These are phyloP conservation scores for Coniella vitis DNA, from an alignment of 2,329 filamentous ascomycete species.

Conservation along the genomic window DNA sequence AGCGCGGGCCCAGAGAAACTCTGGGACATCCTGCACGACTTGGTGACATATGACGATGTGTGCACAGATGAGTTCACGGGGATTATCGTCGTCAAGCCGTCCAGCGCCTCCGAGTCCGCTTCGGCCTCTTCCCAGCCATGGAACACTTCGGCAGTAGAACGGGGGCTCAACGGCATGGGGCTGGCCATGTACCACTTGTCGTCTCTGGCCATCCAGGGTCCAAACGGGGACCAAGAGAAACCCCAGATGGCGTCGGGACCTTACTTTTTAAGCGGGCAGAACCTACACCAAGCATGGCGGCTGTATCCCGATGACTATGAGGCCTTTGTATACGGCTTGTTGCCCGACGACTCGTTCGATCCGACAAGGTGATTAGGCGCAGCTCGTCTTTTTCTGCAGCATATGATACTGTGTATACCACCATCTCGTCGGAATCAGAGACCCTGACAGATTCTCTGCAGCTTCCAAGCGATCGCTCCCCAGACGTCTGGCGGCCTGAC, in stretches of 20 bases:
- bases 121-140: background rate
- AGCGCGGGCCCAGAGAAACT: conserved; percentile 25
- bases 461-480: conserved; percentile 26
- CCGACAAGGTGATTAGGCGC: conserved; percentile 1
- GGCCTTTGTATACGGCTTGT: conserved; percentile 31
- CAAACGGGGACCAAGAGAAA: background rate
- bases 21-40: conserved; percentile 26
- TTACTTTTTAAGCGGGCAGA: conserved; percentile 34
- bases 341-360: conserved; percentile 27
- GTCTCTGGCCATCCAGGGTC: conserved; percentile 1
- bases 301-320: conserved; percentile 32
- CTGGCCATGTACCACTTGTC: background rate
- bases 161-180: background rate
- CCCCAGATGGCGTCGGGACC: conserved; percentile 30
- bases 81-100: conserved; percentile 33
- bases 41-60: conserved; percentile 32
- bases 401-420: no score
- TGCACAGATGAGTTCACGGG: conserved; percentile 32
- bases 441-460: conserved; percentile 17
- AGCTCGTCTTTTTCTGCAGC: background rate
- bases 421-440: no score
- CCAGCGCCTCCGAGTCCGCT: conserved; percentile 14
- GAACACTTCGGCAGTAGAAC: background rate
- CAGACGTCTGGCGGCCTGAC: conserved; percentile 22
- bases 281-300: conserved; percentile 34